Conservation (phyloP, 148 eudicot species). For the Amaranthus cruentus region DNA sequence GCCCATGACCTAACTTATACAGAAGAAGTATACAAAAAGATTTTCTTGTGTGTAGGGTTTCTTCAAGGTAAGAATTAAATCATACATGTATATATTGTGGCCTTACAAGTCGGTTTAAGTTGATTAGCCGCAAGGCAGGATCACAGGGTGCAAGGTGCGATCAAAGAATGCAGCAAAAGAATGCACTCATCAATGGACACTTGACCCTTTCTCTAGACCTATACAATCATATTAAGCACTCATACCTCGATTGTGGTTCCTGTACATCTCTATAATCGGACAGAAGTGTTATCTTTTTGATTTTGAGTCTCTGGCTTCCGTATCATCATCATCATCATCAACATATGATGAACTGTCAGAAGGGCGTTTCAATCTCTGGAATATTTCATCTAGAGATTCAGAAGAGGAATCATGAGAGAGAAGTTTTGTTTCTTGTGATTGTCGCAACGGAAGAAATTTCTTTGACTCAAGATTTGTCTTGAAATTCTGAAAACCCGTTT, state of each 20-base stretch:
- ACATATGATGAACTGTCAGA: constrained; percentile 30
- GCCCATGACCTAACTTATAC: neutral
- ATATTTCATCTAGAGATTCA: constrained; percentile 76
- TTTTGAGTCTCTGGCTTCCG: constrained; percentile 20
- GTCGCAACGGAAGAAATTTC: constrained; percentile 54
- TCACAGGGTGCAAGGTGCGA: neutral
- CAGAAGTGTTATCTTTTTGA: constrained; percentile 26
- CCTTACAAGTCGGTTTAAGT: neutral
- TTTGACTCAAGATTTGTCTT: constrained; percentile 64
- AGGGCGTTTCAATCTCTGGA: constrained; percentile 74
- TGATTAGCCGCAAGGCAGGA: constrained; percentile 11
- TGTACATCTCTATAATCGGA: constrained; percentile 19
- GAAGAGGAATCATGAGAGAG: constrained; percentile 54
- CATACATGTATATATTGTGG: constrained; percentile 7
- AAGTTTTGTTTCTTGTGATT: constrained; percentile 37
- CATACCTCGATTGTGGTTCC: constrained; percentile 14
- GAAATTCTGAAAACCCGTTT: constrained; percentile 58
- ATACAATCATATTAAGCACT: constrained; percentile 27
- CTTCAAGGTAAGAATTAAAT: constrained; percentile 8
- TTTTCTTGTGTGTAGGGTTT: neutral
- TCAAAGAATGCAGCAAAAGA: neutral
- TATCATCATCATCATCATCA: constrained; percentile 50
- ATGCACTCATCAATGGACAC: constrained; percentile 2
- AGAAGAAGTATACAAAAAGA: constrained; percentile 1
- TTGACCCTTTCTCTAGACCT: constrained; percentile 23